These are phyloP conservation scores for Phaeoacremonium minimum DNA, from an alignment of 2,329 filamentous ascomycete genomes.

Conservation along the genomic window DNA sequence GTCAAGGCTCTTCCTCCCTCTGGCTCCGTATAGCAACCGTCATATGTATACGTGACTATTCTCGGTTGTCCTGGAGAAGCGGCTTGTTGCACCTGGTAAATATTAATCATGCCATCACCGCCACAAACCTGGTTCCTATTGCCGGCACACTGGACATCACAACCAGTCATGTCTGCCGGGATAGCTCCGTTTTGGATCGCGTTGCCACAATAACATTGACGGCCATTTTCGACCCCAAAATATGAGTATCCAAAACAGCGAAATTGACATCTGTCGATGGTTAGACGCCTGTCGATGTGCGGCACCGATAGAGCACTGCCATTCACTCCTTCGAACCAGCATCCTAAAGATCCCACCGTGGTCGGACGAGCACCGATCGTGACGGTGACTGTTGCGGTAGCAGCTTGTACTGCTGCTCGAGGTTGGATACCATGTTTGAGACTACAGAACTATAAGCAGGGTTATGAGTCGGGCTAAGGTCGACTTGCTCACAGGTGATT, in stretches of 20 bases:
- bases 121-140: constrained; percentile 22
- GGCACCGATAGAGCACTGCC: constrained; percentile 8
- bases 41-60: neutral
- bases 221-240: constrained; percentile 14
- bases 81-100: constrained; percentile 14
- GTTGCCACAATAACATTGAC: constrained; percentile 18
- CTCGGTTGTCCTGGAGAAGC: neutral
- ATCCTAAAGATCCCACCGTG: no score
- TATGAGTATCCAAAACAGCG: constrained; percentile 12
- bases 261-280: constrained; percentile 7
- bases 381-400: no score
- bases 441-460: no score
- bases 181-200: constrained; percentile 11
- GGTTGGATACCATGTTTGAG: no score
- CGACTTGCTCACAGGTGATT: no score
- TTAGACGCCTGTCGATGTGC: constrained; percentile 10
- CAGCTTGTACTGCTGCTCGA: no score
- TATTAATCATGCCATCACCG: constrained; percentile 21
- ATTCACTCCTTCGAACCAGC: constrained; percentile 5
- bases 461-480: no score
- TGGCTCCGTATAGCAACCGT: neutral
- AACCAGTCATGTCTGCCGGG: constrained; percentile 12
- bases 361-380: no score
- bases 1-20: neutral
- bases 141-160: constrained; percentile 23